These are phyloP conservation scores for Tetracladium marchalianum DNA, from an alignment of 495 filamentous ascomycete genomes.

Conservation along the genomic window DNA sequence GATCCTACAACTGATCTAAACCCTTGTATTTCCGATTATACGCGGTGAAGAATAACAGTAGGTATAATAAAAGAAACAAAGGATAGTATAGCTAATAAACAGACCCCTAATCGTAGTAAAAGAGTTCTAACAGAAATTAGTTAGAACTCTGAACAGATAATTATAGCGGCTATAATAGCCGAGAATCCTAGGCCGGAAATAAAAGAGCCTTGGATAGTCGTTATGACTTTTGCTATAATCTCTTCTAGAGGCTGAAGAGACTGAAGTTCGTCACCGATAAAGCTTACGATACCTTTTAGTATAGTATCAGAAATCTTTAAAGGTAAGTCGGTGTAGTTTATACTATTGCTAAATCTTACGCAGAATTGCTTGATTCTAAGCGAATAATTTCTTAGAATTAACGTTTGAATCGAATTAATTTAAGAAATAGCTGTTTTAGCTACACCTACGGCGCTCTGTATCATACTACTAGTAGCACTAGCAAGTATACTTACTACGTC, in stretches of 20 bases:
- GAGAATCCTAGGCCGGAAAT: conserved; percentile 4
- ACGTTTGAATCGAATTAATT: background rate
- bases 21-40: conserved; percentile 9
- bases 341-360: conserved; percentile 3
- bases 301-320: conserved; percentile 11
- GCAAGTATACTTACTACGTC: conserved; percentile 2
- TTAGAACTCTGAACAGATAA: background rate
- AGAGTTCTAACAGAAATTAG: conserved; percentile 1
- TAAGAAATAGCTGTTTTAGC: background rate
- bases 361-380: conserved; percentile 6
- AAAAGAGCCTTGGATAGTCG: conserved; percentile 5
- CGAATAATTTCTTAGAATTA: conserved; percentile 8
- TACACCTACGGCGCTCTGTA: background rate
- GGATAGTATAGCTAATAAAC: conserved; percentile 6
- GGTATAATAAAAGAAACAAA: conserved; percentile 9
- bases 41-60: conserved; percentile 6
- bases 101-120: conserved; percentile 2
- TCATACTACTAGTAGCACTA: conserved; percentile 7
- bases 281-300: conserved; percentile 7
- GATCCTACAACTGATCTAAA: background rate
- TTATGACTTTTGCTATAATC: conserved; percentile 7
- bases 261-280: conserved; percentile 6
- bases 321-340: conserved; percentile 4
- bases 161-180: conserved; percentile 2
- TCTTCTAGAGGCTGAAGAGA: conserved; percentile 8